Conservation (phyloP, 2,329 filamentous ascomycete genomes). For the Fusarium sp. region DNA sequence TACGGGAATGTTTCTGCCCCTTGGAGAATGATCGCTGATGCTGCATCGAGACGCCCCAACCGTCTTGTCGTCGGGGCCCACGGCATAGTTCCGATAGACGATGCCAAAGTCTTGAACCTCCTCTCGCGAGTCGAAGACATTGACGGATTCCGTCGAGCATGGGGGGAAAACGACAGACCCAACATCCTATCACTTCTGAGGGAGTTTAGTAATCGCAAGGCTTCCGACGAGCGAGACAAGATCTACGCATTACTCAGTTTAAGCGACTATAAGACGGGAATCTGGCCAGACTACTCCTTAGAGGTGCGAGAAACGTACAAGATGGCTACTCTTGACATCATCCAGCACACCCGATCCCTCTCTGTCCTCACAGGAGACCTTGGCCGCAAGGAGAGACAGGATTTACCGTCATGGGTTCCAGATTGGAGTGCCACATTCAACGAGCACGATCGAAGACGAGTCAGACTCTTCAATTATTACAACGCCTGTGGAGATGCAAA, state of each 20-base stretch:
- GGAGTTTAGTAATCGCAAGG: not conserved
- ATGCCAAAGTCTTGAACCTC: not conserved
- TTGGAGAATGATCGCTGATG: not conserved
- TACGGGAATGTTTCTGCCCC: not conserved
- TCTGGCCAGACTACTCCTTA: not conserved
- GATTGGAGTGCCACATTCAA: slow-evolving; percentile 1
- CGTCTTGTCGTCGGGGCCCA: too few species aligned
- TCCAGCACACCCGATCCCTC: not conserved
- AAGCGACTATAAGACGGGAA: not conserved
- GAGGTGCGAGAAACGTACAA: not conserved
- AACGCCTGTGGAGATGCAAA: not conserved
- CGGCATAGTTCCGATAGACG: not conserved
- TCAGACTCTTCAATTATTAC: not conserved
- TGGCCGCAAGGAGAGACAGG: not conserved
- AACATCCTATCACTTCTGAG: not conserved
- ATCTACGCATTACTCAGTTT: not conserved
- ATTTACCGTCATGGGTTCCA: not conserved
- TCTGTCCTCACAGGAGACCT: not conserved
- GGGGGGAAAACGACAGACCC: not conserved
- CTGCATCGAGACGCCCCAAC: not conserved
- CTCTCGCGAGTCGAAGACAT: not conserved
- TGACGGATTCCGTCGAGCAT: not conserved
- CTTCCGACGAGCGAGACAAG: slow-evolving; percentile 1
- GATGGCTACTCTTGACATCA: not conserved
- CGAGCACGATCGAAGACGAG: not conserved